Percentiles rank a stretch among this genome's conserved stretches.
Conservation (phyloP, 129 eudicot genomes). For the Chrysanthemum makinoi region DNA sequence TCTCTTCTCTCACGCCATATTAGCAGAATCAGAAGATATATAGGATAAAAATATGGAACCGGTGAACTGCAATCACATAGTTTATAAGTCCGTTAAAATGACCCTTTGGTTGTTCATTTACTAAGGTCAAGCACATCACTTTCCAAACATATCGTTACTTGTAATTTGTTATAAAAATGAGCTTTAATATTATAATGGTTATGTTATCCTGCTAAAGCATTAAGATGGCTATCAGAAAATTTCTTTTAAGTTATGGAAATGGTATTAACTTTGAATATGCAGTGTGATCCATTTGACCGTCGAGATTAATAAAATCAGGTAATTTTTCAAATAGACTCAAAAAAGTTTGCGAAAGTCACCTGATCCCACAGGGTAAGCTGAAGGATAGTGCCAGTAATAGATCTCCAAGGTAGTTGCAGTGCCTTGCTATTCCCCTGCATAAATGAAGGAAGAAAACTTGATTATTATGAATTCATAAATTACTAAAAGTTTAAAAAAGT, state of each 20-base stretch:
- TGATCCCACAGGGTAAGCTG: conserved; percentile 92
- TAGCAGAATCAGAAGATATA: conserved; percentile 80
- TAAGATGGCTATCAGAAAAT: background rate
- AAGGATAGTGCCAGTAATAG: conserved; percentile 82
- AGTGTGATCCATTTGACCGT: conserved; percentile 1
- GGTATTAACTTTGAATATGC: background rate
- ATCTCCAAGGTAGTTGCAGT: conserved; percentile 86
- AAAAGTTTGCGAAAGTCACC: conserved; percentile 38
- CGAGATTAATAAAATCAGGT: background rate
- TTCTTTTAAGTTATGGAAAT: background rate
- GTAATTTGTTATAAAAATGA: background rate
- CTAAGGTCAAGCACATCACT: conserved; percentile 7
- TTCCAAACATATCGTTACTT: background rate
- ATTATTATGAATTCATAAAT: background rate
- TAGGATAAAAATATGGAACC: conserved; percentile 89
- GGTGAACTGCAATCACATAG: conserved; percentile 67
- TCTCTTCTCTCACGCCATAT: conserved; percentile 99
- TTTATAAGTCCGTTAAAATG: background rate
- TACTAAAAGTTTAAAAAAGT: background rate
- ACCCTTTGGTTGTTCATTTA: conserved; percentile 13
- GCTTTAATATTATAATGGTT: background rate
- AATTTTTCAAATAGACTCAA: background rate
- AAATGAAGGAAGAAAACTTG: conserved; percentile 14
- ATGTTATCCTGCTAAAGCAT: background rate
- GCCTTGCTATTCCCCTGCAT: conserved; percentile 80